Percentiles rank a stretch among this genome's conserved stretches.
Conservation (phyloP, 148 eudicot genomes). For the Linanthus parryae region DNA sequence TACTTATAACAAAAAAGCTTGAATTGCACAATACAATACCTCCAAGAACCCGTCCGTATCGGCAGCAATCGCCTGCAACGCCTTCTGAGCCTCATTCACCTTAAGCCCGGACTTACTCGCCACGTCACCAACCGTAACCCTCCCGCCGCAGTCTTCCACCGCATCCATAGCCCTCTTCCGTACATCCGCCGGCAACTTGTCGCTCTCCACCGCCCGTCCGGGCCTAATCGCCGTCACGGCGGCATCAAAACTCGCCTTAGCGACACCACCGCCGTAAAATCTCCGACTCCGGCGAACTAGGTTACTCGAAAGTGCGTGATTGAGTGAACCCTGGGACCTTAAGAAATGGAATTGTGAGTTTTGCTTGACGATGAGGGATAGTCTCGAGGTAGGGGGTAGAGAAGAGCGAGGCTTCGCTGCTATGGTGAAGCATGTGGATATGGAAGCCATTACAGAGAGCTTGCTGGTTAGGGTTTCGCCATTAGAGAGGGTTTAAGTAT, state of each 20-base stretch:
- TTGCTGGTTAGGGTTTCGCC: constrained; percentile 4
- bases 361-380: too few species aligned
- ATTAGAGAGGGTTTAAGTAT: constrained; percentile 13
- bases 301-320: too few species aligned
- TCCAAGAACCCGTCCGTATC: constrained; percentile 80
- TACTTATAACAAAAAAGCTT: too few species aligned
- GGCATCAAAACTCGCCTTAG: constrained; percentile 44
- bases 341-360: too few species aligned
- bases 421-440: constrained; percentile 45
- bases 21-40: too few species aligned
- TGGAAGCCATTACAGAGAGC: constrained; percentile 49
- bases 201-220: constrained; percentile 74
- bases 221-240: constrained; percentile 38
- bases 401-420: constrained; percentile 27
- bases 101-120: constrained; percentile 74
- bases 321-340: too few species aligned
- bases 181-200: constrained; percentile 60
- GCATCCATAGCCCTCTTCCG: constrained; percentile 76
- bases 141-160: constrained; percentile 57
- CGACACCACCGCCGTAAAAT: constrained; percentile 4
- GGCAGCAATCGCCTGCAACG: constrained; percentile 92
- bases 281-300: too few species aligned
- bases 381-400: too few species aligned
- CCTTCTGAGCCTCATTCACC: constrained; percentile 66
- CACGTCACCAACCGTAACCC: constrained; percentile 88